phyloP scores from a whole-genome alignment of 768 basidiomycete species.

The Pleurotus tuoliensis region DNA sequence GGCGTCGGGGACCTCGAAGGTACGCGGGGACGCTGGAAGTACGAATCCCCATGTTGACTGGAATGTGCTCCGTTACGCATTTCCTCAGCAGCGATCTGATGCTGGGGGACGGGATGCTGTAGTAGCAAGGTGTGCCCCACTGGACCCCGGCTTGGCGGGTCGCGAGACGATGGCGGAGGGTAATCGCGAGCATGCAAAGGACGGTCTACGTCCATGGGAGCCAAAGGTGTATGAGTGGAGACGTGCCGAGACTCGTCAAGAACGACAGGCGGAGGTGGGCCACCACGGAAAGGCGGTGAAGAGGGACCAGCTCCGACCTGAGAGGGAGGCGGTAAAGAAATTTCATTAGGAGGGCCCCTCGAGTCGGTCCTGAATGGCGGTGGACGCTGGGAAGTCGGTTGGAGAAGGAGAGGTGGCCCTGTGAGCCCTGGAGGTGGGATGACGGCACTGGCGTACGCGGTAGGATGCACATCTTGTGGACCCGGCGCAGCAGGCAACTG shows the following conservation, averaged over 20 bases:
- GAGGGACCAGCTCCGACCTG: conserved; percentile 42
- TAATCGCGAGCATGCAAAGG: conserved; percentile 55
- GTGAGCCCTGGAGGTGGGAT: conserved; percentile 66
- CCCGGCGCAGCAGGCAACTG: conserved; percentile 84
- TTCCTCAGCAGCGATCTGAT: conserved; percentile 50
- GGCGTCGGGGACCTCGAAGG: conserved; percentile 62
- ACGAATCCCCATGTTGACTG: conserved; percentile 51
- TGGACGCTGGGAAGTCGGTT: conserved; percentile 41
- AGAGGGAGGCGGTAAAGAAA: conserved; percentile 59
- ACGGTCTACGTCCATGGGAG: conserved; percentile 75
- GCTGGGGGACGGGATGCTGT: conserved; percentile 67
- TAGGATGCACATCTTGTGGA: conserved; percentile 94
- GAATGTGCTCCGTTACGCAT: conserved; percentile 37
- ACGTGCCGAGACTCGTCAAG: conserved; percentile 71
- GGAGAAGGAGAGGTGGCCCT: conserved; percentile 64
- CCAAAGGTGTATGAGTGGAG: conserved; percentile 65
- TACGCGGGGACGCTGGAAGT: conserved; percentile 44
- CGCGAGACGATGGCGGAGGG: conserved; percentile 39
- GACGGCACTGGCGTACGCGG: conserved; percentile 81
- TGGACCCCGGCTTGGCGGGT: conserved; percentile 45
- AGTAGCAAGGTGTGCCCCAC: conserved; percentile 53
- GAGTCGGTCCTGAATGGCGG: conserved; percentile 66
- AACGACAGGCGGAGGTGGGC: conserved; percentile 78
- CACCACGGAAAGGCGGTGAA: conserved; percentile 77
- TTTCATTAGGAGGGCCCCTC: conserved; percentile 54